Base-by-base conservation (phyloP, 345 rosid species). In the Boechera retrofracta region DNA sequence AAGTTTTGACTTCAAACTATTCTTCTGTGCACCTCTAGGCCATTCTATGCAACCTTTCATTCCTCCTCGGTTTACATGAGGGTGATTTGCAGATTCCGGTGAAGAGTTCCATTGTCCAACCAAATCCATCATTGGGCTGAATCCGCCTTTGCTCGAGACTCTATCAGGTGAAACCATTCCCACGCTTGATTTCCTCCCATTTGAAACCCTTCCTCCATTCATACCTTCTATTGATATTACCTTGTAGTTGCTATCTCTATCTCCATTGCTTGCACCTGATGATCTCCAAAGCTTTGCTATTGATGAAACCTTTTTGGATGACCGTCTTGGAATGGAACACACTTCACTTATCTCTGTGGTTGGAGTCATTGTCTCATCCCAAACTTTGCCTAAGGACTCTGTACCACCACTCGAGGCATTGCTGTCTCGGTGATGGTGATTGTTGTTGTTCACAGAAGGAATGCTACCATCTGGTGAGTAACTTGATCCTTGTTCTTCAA, bases 21-120 rank as follows among this genome's bases (percentile, higher is more conserved):
- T 76, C 87, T 89, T 96, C 80, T 89, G 97, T 13, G 85, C 79
- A 4, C 85, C 91, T 13, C 91, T 90, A 18, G 97, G 91, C 98
- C 98, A 96, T 59, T 96, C 99, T 33, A 96, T 93, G 88, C 99
- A 93, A 35, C 99, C 98, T 79, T 93, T 96, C 97, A 89, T 89
- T 52, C 97, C 81, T 72, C 77, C 97, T 62, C 88, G 81, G 29
- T 83, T 82, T 61, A 92, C 75, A 74, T 86, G 92, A 60, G 88
- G 88, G 76, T 95, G 94, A 78, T 87, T 86, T 57, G 85, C 88
- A 0, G 88, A 81, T 45, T 96, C 98, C 0, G 97, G 96, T 47
- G 82, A 77, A 13, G 77, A 90, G 76, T 92, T 91, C 97, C 98
- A 93, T 35, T 89, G 92, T 67, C 83, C 96, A 32, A 64, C 75